phyloP scores from a whole-genome alignment of 257 asterid genomes.

The Voacanga thouarsii region DNA sequence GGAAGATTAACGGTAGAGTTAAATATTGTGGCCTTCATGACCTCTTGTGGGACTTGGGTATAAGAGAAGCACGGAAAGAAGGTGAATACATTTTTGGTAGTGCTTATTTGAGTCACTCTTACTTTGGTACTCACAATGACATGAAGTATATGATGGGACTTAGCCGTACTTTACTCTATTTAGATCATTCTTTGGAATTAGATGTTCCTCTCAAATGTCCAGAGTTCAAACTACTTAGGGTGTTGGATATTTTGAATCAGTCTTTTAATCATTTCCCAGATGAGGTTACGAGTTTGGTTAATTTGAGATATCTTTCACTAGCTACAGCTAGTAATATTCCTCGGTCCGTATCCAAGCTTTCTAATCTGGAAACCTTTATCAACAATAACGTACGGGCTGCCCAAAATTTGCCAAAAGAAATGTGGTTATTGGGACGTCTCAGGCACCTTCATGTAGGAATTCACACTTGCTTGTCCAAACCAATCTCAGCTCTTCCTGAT shows the following conservation, averaged over 20 bases:
- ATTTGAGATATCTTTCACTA: background rate
- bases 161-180: background rate
- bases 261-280: background rate
- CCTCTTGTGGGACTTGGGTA: conserved; percentile 29
- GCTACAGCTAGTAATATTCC: background rate
- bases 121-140: background rate
- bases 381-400: background rate
- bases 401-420: background rate
- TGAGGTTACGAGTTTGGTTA: background rate
- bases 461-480: background rate
- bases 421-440: background rate
- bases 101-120: background rate
- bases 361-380: background rate
- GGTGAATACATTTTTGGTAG: background rate
- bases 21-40: conserved; percentile 35
- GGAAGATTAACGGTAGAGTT: conserved; percentile 19
- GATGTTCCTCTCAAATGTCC: background rate
- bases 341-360: background rate
- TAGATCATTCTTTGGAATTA: background rate
- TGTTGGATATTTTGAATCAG: background rate
- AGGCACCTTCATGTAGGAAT: background rate
- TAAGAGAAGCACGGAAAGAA: conserved; percentile 31
- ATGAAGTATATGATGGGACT: background rate
- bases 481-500: background rate
- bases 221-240: background rate